A percentile compares a stretch with the other conserved stretches of the same genome.
These are phyloP conservation scores for Alisma plantagoaquatica DNA, from an alignment of 106 monocot genomes.

Conservation along the genomic window DNA sequence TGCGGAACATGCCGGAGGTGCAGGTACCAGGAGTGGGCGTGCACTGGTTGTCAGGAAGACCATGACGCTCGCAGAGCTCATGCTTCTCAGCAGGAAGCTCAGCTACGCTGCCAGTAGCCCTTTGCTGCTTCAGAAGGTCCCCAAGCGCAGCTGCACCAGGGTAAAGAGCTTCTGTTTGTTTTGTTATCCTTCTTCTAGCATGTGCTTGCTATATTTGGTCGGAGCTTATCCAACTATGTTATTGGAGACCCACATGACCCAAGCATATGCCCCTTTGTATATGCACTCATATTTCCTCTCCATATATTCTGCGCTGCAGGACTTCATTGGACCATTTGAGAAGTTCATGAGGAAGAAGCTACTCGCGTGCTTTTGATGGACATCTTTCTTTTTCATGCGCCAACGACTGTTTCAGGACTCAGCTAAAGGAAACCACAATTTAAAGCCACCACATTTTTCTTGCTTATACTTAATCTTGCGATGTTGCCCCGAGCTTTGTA, in stretches of 20 bases:
- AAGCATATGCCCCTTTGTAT: background rate
- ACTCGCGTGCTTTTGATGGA: slow-evolving; percentile 1
- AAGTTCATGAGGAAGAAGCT: slow-evolving; percentile 3
- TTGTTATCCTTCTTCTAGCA: background rate
- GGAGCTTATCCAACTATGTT: background rate
- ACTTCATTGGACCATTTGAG: no score
- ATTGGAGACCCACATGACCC: no score
- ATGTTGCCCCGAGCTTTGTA: no score
- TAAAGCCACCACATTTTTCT: no score
- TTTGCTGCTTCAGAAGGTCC: background rate
- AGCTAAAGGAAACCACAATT: no score
- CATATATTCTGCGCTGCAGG: background rate
- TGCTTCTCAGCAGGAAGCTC: slow-evolving; percentile 3
- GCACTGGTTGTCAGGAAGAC: background rate
- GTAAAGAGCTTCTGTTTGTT: background rate
- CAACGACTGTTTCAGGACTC: no score
- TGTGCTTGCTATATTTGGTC: background rate
- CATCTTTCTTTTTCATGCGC: no score
- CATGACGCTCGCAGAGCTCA: slow-evolving; percentile 10
- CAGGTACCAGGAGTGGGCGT: background rate
- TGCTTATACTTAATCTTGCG: no score
- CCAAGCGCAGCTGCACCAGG: background rate
- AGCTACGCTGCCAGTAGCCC: background rate
- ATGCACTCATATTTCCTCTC: background rate
- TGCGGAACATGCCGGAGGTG: no score